A percentile compares a stretch with the other conserved stretches of the same genome.
These are phyloP conservation scores for Boletus sp. DNA, from an alignment of 1,284 basidiomycete genomes.

Conservation along the genomic window DNA sequence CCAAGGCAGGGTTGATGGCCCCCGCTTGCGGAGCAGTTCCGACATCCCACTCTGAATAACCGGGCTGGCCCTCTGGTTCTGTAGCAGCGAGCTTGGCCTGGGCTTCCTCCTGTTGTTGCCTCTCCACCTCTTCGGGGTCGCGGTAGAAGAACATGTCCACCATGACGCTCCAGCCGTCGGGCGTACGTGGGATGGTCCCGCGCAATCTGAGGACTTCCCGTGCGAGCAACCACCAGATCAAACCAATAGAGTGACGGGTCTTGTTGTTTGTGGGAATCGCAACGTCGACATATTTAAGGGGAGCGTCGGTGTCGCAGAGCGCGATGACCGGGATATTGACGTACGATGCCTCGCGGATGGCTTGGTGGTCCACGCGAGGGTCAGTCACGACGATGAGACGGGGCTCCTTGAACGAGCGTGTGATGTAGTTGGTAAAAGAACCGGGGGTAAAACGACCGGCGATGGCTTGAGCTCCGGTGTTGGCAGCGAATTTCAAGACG, in stretches of 20 bases:
- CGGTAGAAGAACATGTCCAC: constrained; percentile 99
- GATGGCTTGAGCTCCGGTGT: constrained; percentile 97
- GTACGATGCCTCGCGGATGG: constrained; percentile 98
- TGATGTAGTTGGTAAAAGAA: constrained; percentile 99
- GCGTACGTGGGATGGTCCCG: constrained; percentile 85
- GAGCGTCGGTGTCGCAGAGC: constrained; percentile 97
- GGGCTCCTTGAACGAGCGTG: constrained; percentile 99
- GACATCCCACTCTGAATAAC: constrained; percentile 72
- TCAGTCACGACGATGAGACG: constrained; percentile 97
- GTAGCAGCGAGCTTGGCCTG: constrained; percentile 72
- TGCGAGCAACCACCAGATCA: constrained; percentile 98
- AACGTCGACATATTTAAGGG: constrained; percentile 95
- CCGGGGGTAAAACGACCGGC: constrained; percentile 99
- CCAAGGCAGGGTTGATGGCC: constrained; percentile 73
- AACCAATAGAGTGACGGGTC: constrained; percentile 93
- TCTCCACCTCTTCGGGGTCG: constrained; percentile 98
- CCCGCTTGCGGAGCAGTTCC: constrained; percentile 62
- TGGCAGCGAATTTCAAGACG: constrained; percentile 96
- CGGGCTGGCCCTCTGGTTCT: constrained; percentile 46
- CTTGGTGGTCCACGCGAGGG: constrained; percentile 99
- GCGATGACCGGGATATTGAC: constrained; percentile 99
- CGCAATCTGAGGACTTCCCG: constrained; percentile 96
- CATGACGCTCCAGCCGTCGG: constrained; percentile 96
- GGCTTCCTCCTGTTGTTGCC: constrained; percentile 90
- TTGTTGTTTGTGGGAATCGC: constrained; percentile 99